Base-by-base conservation (phyloP, 2,329 filamentous ascomycete species). In the Lasiodiplodia hormozganensis region DNA sequence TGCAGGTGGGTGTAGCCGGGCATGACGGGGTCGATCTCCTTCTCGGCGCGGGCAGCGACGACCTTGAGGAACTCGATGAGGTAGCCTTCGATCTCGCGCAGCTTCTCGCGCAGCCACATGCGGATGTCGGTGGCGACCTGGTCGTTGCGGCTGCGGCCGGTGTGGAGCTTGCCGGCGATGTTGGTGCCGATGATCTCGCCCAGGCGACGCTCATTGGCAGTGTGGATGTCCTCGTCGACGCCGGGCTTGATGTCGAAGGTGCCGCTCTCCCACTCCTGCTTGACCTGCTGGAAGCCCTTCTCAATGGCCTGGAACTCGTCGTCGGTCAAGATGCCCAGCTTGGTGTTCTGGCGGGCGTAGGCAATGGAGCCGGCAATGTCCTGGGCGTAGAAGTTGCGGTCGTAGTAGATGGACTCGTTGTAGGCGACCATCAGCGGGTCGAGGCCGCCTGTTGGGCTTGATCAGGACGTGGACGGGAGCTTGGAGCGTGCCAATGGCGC, bases 61-160 rank as follows among this genome's bases (percentile, higher is more conserved):
- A 94, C 90, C 74, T 87, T 84, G 51, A 97, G 83, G 72, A 97
- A 87, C 67, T 88, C 86, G 53, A 88, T 84, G 4, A 97, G 85
- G 73, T 89, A 88, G 43, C 74, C 78, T 73, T 96, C 92, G 64
- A 97, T 88, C 71, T 85, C 84, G 68, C 85, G 86, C 69, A 97
- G 83, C 82, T 91, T 86, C 71, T 94, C 90, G 53, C 93, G 87
- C 71, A 97, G 82, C 93, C 93, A 97, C 78, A 97, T 84, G 70
- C 93, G 90, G 92, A 97, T 95, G 75, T 97, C 93, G 25, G 91
- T 94, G 58, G 90, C 93, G 68, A 97, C 89, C 82, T 97, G 94
- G 81, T 97, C 94, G 76, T 97, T 97, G 73, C 94, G 88, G 79
- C 91, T 94, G 65, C 94, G 90, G 53, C 84, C 84, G n/a, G 94